phyloP scores from a whole-genome alignment of 345 rosid species.

The Melaleuca alternifolia region DNA sequence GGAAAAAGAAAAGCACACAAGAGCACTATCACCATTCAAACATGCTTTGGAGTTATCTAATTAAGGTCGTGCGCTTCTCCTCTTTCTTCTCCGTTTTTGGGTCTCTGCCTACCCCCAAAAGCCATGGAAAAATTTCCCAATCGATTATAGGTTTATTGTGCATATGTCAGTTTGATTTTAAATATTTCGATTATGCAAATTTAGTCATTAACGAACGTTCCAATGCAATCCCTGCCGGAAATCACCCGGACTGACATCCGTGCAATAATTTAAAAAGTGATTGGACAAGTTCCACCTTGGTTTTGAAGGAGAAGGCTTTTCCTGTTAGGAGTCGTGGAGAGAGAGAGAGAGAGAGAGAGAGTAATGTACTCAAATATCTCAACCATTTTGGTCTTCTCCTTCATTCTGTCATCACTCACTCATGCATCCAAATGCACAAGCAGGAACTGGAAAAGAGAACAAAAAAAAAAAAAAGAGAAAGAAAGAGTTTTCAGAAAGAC shows the following conservation, averaged over 20 bases:
- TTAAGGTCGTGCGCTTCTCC: background rate
- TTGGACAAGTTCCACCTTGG: background rate
- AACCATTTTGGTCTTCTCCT: background rate
- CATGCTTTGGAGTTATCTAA: background rate
- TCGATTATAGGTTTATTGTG: background rate
- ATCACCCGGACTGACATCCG: fast-evolving
- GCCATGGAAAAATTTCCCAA: background rate
- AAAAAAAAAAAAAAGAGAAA: no score
- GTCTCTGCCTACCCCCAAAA: background rate
- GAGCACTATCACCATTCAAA: background rate
- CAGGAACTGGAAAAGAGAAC: no score
- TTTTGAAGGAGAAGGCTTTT: background rate
- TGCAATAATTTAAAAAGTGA: background rate
- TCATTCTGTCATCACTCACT: no score
- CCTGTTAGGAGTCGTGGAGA: background rate
- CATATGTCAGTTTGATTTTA: background rate
- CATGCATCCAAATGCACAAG: no score
- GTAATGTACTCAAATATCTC: background rate
- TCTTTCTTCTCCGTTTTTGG: background rate
- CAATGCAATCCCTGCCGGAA: fast-evolving
- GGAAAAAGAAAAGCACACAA: background rate
- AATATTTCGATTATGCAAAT: background rate
- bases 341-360: background rate
- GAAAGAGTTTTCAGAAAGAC: no score
- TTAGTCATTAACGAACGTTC: fast-evolving